Percentiles rank a stretch among this genome's conserved stretches.
phyloP scores from a whole-genome alignment of 202 grass and related monocot species.

The Brachypodium distachyon region DNA sequence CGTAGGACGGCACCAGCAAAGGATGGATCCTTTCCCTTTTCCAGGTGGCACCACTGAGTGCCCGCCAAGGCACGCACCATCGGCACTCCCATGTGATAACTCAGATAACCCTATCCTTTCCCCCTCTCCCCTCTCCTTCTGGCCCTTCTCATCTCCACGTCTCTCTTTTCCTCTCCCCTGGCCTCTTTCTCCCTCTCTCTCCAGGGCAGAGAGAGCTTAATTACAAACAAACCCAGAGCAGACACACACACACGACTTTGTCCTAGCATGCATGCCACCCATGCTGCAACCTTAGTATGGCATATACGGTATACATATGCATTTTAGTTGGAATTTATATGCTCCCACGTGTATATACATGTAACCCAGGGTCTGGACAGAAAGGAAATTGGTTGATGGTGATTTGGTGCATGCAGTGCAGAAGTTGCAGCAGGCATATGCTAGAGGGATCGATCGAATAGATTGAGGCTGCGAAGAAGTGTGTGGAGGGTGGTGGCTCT shows the following conservation, averaged over 20 bases:
- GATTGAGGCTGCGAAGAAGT: too few relatives aligned
- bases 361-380: too few relatives aligned
- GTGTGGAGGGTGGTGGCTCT: neutral
- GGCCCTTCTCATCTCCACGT: conserved; percentile 31
- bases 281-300: neutral
- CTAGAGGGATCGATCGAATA: too few relatives aligned
- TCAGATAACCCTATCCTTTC: conserved; percentile 44
- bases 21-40: neutral
- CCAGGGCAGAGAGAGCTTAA: neutral
- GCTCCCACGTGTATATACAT: neutral
- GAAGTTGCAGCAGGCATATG: neutral
- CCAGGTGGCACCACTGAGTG: conserved; percentile 38
- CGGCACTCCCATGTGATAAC: neutral
- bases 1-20: neutral
- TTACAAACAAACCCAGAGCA: neutral
- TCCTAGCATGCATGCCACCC: neutral
- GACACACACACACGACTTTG: neutral
- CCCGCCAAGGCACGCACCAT: neutral
- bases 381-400: neutral
- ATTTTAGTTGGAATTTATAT: too few relatives aligned
- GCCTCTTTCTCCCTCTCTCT: neutral
- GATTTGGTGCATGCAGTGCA: neutral
- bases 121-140: neutral
- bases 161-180: neutral
- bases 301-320: too few relatives aligned